Conservation (phyloP, 78 protist species). For the Guillardia theta region DNA sequence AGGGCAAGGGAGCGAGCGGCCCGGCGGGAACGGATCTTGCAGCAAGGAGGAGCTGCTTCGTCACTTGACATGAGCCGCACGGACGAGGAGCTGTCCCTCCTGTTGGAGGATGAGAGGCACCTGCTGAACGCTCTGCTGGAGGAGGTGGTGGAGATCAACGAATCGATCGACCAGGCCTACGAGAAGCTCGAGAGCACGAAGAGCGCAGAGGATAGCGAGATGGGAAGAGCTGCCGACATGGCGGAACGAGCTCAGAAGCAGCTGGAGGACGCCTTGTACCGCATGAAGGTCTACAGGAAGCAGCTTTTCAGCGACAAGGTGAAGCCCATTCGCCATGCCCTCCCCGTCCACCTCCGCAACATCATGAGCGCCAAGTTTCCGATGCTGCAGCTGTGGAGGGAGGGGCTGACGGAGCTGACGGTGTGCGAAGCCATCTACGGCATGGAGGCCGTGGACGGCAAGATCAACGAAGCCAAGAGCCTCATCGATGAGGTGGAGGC, state of each 20-base stretch:
- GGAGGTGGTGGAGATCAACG: not conserved
- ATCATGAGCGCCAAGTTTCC: not conserved
- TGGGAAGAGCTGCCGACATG: not conserved
- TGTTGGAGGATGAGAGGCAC: not conserved
- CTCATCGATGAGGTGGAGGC: not conserved
- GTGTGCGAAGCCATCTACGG: not conserved
- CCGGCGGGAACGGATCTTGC: too few relatives aligned
- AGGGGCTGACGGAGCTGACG: not conserved
- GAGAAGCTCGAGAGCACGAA: not conserved
- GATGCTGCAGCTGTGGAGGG: not conserved
- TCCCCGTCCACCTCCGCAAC: not conserved
- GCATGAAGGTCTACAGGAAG: not conserved
- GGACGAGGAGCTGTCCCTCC: not conserved
- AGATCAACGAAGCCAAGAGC: not conserved
- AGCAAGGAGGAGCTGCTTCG: not conserved
- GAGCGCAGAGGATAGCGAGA: not conserved
- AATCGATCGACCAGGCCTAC: not conserved
- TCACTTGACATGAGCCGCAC: not conserved
- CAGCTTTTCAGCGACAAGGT: too few relatives aligned
- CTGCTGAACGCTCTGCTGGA: not conserved
- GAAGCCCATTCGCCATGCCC: too few relatives aligned
- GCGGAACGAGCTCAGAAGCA: not conserved
- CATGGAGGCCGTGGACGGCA: not conserved
- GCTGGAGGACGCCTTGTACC: not conserved
- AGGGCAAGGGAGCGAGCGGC: too few relatives aligned